Evolutionary conservation across 495 filamentous ascomycete species (phyloP), one percentile per base, ranked within the genome.

Genomic region (Trichoderma gamsii): DNA sequence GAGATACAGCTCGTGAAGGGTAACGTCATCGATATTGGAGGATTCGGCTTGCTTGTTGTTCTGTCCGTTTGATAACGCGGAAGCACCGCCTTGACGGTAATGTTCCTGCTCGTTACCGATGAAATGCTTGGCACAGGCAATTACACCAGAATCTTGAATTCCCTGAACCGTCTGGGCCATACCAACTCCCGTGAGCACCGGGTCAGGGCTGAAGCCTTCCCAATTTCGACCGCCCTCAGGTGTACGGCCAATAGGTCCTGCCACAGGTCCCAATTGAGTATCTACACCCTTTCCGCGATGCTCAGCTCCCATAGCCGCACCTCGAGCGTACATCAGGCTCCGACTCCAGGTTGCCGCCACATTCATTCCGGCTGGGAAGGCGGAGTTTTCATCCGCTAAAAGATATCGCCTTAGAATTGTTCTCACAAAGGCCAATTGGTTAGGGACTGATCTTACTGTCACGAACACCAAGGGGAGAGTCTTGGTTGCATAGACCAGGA

Each of bases 331-430:
- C 74, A 90, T 87, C 12, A 90, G 74, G 15, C 83, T 79, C 61
- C 85, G 84, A 71, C 90, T 88, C 81, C 86, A 93, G 0, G 90
- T 90, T 21, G 90, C 88, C 4, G 89, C 90, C 15, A 86, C 86
- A 73, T 88, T 92, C 73, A 92, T 83, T 23, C 90, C 90, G 1
- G 90, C 85, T 1, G 90, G 87, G 74, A 92, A 93, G 3, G 84
- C 90, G 0, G 85, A 88, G 56, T 35, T 25, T 63, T 35, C 56
- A 13, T 63, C 56, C 56, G 56, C 23, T 46, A 46, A 46, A 46
- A 13, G 43, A 46, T 11, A 11, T 18, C 2, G 12, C 0, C 41
- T 46, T 46, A 63, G 56, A n/a, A 63, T 35, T 63, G 64, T 71
- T 44, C 70, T 46, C 38, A 69, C 12, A 12, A 46, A 46, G 7